phyloP scores from a whole-genome alignment of 2,329 filamentous ascomycete species.

The Penicillium crustosum region DNA sequence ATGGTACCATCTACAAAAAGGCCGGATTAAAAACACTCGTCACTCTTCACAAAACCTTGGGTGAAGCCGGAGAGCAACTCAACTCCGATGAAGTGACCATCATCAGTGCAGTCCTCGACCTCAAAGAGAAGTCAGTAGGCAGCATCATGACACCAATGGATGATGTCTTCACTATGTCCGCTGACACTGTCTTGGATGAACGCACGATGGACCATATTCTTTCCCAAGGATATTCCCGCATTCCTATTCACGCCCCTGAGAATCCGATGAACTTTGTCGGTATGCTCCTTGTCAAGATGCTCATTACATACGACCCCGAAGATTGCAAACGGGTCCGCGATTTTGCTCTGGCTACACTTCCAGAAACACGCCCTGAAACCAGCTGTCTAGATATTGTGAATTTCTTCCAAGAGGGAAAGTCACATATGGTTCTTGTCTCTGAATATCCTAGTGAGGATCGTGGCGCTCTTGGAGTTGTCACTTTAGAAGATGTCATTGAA shows the following conservation, averaged over 20 bases:
- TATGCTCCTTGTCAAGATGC: constrained; percentile 97
- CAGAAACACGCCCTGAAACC: constrained; percentile 91
- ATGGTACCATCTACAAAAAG: constrained; percentile 97
- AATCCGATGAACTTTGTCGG: constrained; percentile 88
- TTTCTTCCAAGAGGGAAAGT: constrained; percentile 99
- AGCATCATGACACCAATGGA: constrained; percentile 99
- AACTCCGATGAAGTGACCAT: constrained; percentile 99
- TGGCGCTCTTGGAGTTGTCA: constrained; percentile 89
- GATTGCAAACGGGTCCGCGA: constrained; percentile 83
- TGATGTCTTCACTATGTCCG: constrained; percentile 95
- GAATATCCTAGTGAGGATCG: constrained; percentile 86
- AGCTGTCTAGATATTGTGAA: constrained; percentile 98
- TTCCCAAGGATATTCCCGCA: constrained; percentile 90
- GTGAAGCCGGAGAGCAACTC: constrained; percentile 77
- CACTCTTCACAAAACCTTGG: constrained; percentile 87
- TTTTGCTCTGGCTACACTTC: constrained; percentile 88
- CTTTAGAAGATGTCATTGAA: constrained; percentile 96
- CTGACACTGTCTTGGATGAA: constrained; percentile 89
- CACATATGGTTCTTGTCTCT: constrained; percentile 96
- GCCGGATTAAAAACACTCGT: constrained; percentile 95
- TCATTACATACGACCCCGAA: constrained; percentile 98
- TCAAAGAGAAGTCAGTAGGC: constrained; percentile 93
- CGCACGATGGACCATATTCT: constrained; percentile 91
- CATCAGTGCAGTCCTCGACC: constrained; percentile 91
- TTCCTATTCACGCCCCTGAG: constrained; percentile 86